A percentile compares a stretch with the other conserved stretches of the same genome.
Evolutionary conservation across 179 eudicot genomes (phyloP).

Genomic region (Drosera spatulata): DNA sequence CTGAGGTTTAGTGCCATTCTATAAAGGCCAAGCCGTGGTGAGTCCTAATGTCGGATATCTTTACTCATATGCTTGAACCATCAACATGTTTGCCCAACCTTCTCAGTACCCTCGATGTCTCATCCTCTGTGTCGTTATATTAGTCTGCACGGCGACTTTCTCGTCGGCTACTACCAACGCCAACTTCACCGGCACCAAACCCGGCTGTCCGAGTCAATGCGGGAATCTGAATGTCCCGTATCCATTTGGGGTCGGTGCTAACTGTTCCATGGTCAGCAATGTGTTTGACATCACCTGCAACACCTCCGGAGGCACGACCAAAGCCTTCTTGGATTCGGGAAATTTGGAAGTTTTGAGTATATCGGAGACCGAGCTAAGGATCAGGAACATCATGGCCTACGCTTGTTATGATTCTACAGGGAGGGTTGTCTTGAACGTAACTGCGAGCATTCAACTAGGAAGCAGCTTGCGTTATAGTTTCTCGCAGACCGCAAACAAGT

Average conservation of each 20-base stretch:
- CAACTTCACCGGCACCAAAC: conserved; percentile 9
- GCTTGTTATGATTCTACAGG: conserved; percentile 15
- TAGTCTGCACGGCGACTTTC: no score
- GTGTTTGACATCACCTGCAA: conserved; percentile 25
- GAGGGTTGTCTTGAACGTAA: no score
- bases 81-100: no score
- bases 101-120: no score
- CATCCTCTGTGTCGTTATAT: no score
- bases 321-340: conserved; percentile 6
- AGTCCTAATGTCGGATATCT: no score
- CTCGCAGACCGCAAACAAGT: conserved; percentile 27
- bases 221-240: conserved; percentile 16
- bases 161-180: neutral
- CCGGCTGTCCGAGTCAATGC: conserved; percentile 26
- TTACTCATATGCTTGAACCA: no score
- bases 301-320: conserved; percentile 30
- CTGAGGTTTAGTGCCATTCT: no score
- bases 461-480: conserved; percentile 16
- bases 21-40: no score
- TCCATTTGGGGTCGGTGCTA: conserved; percentile 28
- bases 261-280: conserved; percentile 13
- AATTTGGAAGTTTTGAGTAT: conserved; percentile 20
- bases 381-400: conserved; percentile 11
- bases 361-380: conserved; percentile 16
- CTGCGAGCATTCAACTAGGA: neutral